A percentile compares a stretch with the other conserved stretches of the same genome.
phyloP scores from a whole-genome alignment of 2,329 filamentous ascomycete species.

The Trichoderma koningii region DNA sequence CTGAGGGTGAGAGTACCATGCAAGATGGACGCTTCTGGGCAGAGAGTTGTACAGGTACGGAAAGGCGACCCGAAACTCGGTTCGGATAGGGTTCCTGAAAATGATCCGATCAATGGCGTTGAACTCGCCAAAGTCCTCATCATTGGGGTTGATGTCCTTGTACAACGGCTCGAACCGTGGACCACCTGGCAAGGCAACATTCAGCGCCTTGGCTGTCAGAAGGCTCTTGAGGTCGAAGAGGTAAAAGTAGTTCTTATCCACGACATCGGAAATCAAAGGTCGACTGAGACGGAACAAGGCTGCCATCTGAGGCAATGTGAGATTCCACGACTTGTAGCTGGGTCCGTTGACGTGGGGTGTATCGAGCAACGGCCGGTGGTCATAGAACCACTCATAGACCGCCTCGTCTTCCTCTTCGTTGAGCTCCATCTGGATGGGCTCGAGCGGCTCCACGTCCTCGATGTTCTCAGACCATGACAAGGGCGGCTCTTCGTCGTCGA shows the following conservation, averaged over 20 bases:
- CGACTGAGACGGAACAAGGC: conserved; percentile 89
- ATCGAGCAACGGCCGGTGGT: conserved; percentile 86
- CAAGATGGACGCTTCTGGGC: conserved; percentile 87
- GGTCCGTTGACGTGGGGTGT: conserved; percentile 93
- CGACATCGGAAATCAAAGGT: conserved; percentile 85
- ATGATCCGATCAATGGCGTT: conserved; percentile 99
- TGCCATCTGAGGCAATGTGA: conserved; percentile 92
- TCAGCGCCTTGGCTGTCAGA: conserved; percentile 92
- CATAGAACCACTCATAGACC: conserved; percentile 97
- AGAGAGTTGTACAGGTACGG: conserved; percentile 96
- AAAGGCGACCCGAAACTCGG: conserved; percentile 92
- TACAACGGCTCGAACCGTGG: conserved; percentile 96
- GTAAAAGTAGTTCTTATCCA: conserved; percentile 97
- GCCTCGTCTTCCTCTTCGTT: conserved; percentile 90
- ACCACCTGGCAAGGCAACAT: conserved; percentile 95
- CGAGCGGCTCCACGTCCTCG: conserved; percentile 94
- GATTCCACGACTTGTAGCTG: conserved; percentile 95
- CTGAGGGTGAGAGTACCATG: conserved; percentile 93
- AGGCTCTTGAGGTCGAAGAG: conserved; percentile 96
- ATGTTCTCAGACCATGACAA: conserved; percentile 98
- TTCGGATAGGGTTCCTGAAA: conserved; percentile 91
- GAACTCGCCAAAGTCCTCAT: conserved; percentile 99
- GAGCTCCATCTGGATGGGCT: conserved; percentile 98
- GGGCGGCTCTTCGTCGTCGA: conserved; percentile 97
- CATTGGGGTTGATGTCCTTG: conserved; percentile 98